Conservation (phyloP, 371 early-diverging fungal genomes). For the Mortierella sp. region DNA sequence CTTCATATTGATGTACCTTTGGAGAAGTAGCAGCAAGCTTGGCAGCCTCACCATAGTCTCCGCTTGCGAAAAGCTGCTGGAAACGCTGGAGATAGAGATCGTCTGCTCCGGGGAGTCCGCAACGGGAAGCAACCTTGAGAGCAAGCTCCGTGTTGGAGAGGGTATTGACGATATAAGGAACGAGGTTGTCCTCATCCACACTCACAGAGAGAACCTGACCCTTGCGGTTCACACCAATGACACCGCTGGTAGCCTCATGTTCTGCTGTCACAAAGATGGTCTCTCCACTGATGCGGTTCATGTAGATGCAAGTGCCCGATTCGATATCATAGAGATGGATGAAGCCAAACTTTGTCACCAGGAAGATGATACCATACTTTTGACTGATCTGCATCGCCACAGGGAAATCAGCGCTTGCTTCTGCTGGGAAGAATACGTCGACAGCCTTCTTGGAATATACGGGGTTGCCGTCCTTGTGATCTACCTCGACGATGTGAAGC, state of each 20-base stretch:
- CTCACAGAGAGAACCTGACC: slow-evolving; percentile 96
- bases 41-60: slow-evolving; percentile 90
- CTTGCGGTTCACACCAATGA: slow-evolving; percentile 96
- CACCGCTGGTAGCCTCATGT: slow-evolving; percentile 84
- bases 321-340: slow-evolving; percentile 97
- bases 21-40: slow-evolving; percentile 97
- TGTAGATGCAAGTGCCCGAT: slow-evolving; percentile 92
- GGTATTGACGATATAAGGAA: slow-evolving; percentile 89
- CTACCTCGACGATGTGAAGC: slow-evolving; percentile 97
- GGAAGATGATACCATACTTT: slow-evolving; percentile 90
- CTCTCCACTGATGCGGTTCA: slow-evolving; percentile 96
- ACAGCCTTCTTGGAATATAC: slow-evolving; percentile 90
- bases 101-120: slow-evolving; percentile 96
- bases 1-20: slow-evolving; percentile 57
- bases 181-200: slow-evolving; percentile 87
- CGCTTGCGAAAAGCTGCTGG: slow-evolving; percentile 82
- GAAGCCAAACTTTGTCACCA: slow-evolving; percentile 98
- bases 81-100: slow-evolving; percentile 90
- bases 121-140: slow-evolving; percentile 88
- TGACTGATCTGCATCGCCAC: slow-evolving; percentile 96
- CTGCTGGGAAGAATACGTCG: slow-evolving; percentile 96
- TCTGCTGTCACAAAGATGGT: slow-evolving; percentile 98
- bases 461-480: slow-evolving; percentile 93
- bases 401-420: slow-evolving; percentile 95
- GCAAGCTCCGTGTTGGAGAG: slow-evolving; percentile 92